Evolutionary conservation across 306 rosid species (phyloP).

Genomic region (Inga oerstediana): DNA sequence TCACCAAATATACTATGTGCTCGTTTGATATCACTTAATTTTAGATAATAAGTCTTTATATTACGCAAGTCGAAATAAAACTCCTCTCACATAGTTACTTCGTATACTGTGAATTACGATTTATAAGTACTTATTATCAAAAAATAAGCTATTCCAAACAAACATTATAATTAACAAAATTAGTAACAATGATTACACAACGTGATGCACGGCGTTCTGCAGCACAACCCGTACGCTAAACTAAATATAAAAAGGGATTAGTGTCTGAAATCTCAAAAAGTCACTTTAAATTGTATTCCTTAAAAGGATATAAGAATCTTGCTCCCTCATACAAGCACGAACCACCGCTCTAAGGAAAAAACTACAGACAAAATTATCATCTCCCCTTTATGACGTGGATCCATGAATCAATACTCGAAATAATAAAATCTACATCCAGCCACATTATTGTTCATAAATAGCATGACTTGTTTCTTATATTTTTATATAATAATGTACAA

Average conservation of each 20-base stretch:
- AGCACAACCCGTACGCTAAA: not conserved
- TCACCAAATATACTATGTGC: not conserved
- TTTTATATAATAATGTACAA: not conserved
- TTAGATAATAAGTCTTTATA: too few relatives aligned
- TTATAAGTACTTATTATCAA: too few relatives aligned
- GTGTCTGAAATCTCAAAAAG: constrained; percentile 32
- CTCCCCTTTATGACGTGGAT: not conserved
- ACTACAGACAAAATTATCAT: constrained; percentile 30
- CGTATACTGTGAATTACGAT: too few relatives aligned
- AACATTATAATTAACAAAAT: too few relatives aligned
- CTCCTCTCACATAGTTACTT: too few relatives aligned
- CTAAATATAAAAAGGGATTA: constrained; percentile 25
- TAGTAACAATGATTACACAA: not conserved
- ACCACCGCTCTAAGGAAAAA: constrained; percentile 4
- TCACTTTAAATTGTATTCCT: constrained; percentile 29
- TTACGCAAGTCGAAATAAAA: too few relatives aligned
- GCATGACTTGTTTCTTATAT: not conserved
- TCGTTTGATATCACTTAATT: too few relatives aligned
- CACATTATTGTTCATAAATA: not conserved
- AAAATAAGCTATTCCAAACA: too few relatives aligned
- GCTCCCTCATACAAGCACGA: constrained; percentile 1
- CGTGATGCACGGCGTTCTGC: not conserved
- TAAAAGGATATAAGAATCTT: constrained; percentile 40
- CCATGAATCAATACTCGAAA: not conserved
- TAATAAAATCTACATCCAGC: not conserved